Evolutionary conservation across 306 rosid species (phyloP).

Genomic region (Canavalia ensiformis): DNA sequence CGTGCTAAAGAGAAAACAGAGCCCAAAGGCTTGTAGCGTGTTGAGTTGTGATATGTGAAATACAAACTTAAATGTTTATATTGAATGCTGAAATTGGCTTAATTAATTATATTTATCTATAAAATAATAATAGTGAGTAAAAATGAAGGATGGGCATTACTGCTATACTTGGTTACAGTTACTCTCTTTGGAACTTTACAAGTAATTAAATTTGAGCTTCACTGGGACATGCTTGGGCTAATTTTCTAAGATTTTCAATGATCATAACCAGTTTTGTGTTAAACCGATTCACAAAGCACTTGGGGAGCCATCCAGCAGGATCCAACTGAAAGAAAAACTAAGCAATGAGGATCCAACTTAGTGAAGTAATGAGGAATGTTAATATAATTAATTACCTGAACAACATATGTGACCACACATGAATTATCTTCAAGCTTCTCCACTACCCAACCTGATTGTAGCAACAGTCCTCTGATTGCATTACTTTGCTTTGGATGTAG

Average conservation of each 20-base stretch:
- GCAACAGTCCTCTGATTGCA: slow-evolving; percentile 82
- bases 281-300: slow-evolving; percentile 86
- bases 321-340: slow-evolving; percentile 63
- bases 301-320: slow-evolving; percentile 94
- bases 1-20: not conserved
- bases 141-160: slow-evolving; percentile 22
- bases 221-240: slow-evolving; percentile 72
- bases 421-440: slow-evolving; percentile 84
- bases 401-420: slow-evolving; percentile 83
- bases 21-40: not conserved
- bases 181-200: slow-evolving; percentile 33
- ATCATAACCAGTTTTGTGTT: slow-evolving; percentile 87
- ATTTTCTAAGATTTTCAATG: slow-evolving; percentile 79
- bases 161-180: slow-evolving; percentile 5
- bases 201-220: slow-evolving; percentile 52
- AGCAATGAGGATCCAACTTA: not conserved
- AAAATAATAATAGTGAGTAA: slow-evolving; percentile 2
- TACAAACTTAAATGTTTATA: not conserved
- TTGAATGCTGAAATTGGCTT: slow-evolving; percentile 21
- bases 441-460: slow-evolving; percentile 94
- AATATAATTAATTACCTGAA: slow-evolving; percentile 65
- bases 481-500: slow-evolving; percentile 82
- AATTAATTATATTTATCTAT: slow-evolving; percentile 10
- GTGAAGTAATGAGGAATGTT: too few species aligned
- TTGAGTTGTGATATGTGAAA: slow-evolving; percentile 8